Evolutionary conservation across 768 basidiomycete genomes (phyloP).

Genomic region (Naematelia encephala): DNA sequence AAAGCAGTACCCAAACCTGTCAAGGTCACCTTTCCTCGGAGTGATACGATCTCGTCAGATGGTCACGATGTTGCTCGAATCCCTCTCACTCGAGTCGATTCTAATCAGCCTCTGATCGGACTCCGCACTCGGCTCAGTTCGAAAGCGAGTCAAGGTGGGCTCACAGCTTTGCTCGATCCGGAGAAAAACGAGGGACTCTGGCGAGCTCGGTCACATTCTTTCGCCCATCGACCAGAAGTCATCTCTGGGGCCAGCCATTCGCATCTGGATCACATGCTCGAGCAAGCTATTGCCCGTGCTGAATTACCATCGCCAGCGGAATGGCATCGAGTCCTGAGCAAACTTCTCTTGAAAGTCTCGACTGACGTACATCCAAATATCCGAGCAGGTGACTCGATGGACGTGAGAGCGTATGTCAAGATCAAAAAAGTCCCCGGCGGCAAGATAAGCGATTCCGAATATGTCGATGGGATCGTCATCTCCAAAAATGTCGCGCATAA

Average conservation of each 20-base stretch:
- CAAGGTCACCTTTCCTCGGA: constrained; percentile 23
- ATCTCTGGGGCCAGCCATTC: constrained; percentile 78
- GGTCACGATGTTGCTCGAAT: constrained; percentile 22
- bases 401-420: constrained; percentile 90
- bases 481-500: constrained; percentile 98
- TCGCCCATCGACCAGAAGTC: constrained; percentile 68
- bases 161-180: constrained; percentile 41
- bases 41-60: constrained; percentile 36
- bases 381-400: constrained; percentile 82
- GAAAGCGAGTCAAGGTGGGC: constrained; percentile 36
- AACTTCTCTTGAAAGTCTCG: constrained; percentile 78
- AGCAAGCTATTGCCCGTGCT: constrained; percentile 81
- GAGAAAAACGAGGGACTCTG: constrained; percentile 54
- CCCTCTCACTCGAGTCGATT: constrained; percentile 22
- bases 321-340: constrained; percentile 83
- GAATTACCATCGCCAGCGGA: constrained; percentile 74
- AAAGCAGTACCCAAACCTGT: constrained; percentile 1
- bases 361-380: constrained; percentile 59
- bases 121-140: constrained; percentile 38
- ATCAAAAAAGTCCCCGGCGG: constrained; percentile 99
- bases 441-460: constrained; percentile 85
- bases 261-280: constrained; percentile 84
- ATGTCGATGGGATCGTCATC: constrained; percentile 92
- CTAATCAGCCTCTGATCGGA: constrained; percentile 34
- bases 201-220: constrained; percentile 83